phyloP scores from a whole-genome alignment of 73 alveolate species.

The Breviolum minutum region DNA sequence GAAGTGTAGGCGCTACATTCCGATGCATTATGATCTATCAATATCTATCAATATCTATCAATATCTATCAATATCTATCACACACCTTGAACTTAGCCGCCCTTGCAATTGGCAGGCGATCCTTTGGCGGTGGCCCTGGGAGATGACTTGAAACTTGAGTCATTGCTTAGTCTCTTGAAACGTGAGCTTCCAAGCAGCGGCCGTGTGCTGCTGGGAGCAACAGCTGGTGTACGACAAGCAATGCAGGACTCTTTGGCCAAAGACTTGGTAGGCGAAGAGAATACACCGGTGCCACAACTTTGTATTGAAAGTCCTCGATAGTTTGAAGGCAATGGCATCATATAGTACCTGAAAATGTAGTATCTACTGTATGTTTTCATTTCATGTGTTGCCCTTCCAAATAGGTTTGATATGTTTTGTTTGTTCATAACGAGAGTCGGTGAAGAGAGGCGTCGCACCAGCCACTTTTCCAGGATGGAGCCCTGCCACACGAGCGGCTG shows the following conservation, averaged over 20 bases:
- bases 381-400: background rate
- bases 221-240: conserved; percentile 80
- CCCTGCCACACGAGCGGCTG: background rate
- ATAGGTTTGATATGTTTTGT: background rate
- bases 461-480: conserved; percentile 40
- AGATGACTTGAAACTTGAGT: conserved; percentile 61
- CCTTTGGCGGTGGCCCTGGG: conserved; percentile 58
- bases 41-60: too few relatives aligned
- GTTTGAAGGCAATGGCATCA: too few relatives aligned
- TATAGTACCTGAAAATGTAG: too few relatives aligned
- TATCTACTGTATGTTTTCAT: too few relatives aligned
- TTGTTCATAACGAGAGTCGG: background rate
- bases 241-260: conserved; percentile 16
- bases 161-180: conserved; percentile 17
- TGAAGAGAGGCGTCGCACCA: too few relatives aligned
- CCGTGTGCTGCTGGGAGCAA: conserved; percentile 64
- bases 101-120: conserved; percentile 7
- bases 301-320: too few relatives aligned
- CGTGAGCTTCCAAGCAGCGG: conserved; percentile 26
- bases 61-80: too few relatives aligned
- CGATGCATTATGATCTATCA: too few relatives aligned
- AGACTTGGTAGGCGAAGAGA: background rate
- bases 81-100: too few relatives aligned
- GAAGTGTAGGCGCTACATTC: background rate
- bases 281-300: too few relatives aligned